Conservation (phyloP, 805 yeast species). For the Candida quercuum region DNA sequence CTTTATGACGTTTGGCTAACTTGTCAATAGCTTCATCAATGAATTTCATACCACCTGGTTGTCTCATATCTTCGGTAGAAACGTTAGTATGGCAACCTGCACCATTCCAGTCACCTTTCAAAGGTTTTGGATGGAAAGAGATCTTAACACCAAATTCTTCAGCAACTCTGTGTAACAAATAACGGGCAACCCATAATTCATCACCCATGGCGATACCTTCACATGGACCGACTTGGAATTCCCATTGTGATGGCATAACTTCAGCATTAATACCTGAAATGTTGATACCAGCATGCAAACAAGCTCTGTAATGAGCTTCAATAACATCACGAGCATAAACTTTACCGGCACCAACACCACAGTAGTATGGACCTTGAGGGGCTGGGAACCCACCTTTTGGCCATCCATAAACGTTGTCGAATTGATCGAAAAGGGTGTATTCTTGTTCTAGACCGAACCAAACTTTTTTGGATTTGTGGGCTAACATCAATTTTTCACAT, state of each 20-base stretch:
- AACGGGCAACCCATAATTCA: slow-evolving; percentile 94
- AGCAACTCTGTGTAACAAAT: slow-evolving; percentile 87
- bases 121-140: slow-evolving; percentile 98
- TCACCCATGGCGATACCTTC: slow-evolving; percentile 96
- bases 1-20: slow-evolving; percentile 92
- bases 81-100: slow-evolving; percentile 99
- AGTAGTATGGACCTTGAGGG: slow-evolving; percentile 99
- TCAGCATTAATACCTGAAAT: slow-evolving; percentile 98
- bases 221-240: slow-evolving; percentile 99
- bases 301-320: slow-evolving; percentile 99
- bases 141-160: slow-evolving; percentile 99
- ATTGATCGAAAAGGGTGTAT: slow-evolving; percentile 92
- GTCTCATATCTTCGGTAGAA: slow-evolving; percentile 87
- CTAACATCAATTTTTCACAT: slow-evolving; percentile 90
- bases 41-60: slow-evolving; percentile 91
- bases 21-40: slow-evolving; percentile 91
- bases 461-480: slow-evolving; percentile 75
- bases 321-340: slow-evolving; percentile 97
- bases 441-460: slow-evolving; percentile 99
- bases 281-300: slow-evolving; percentile 85
- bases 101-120: slow-evolving; percentile 99
- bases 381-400: slow-evolving; percentile 99
- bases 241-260: slow-evolving; percentile 99
- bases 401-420: slow-evolving; percentile 93
- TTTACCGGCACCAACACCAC: slow-evolving; percentile 99